Evolutionary conservation across 2,329 filamentous ascomycete genomes (phyloP).

Genomic region (Venturia carpophila): DNA sequence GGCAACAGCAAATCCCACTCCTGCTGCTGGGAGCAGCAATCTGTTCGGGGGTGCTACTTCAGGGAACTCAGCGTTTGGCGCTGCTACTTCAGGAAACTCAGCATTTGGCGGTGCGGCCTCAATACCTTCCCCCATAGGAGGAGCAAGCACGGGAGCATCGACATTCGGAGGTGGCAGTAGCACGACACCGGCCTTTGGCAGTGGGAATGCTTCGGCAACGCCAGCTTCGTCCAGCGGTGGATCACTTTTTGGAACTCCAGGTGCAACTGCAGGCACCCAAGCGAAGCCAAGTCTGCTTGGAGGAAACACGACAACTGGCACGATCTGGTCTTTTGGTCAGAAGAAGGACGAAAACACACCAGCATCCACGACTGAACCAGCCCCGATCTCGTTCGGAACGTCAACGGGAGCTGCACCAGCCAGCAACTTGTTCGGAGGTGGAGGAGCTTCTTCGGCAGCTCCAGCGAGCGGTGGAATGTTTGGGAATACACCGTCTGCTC

Average conservation of each 20-base stretch:
- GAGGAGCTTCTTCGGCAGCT: not conserved
- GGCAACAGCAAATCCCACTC: not conserved
- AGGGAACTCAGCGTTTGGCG: slow-evolving; percentile 13
- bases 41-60: slow-evolving; percentile 15
- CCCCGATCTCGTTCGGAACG: slow-evolving; percentile 5
- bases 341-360: slow-evolving; percentile 9
- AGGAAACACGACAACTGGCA: not conserved
- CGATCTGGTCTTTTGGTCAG: not conserved
- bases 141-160: not conserved
- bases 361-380: not conserved
- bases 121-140: slow-evolving; percentile 5
- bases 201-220: not conserved
- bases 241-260: slow-evolving; percentile 12
- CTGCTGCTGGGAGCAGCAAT: not conserved
- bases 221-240: slow-evolving; percentile 8
- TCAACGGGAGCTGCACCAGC: slow-evolving; percentile 13
- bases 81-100: slow-evolving; percentile 18
- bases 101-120: not conserved
- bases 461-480: slow-evolving; percentile 10
- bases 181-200: not conserved
- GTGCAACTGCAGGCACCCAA: slow-evolving; percentile 11
- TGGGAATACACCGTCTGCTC: not conserved
- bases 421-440: slow-evolving; percentile 13
- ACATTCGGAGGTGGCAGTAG: not conserved
- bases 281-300: slow-evolving; percentile 8